phyloP scores from a whole-genome alignment of 352 stramenopile species.

The Phytophthora citricola region DNA sequence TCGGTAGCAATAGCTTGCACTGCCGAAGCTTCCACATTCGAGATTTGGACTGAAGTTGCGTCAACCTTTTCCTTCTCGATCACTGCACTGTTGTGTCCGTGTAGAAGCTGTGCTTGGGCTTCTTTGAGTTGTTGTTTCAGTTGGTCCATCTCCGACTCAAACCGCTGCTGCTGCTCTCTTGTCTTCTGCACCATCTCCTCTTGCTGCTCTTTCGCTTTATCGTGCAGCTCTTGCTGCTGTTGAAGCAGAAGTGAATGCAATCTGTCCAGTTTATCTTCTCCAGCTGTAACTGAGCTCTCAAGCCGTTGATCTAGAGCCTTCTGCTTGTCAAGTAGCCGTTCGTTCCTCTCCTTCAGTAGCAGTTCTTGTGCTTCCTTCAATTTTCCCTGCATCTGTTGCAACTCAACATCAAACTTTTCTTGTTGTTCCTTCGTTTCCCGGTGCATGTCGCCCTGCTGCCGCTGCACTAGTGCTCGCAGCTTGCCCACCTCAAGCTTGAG shows the following conservation, averaged over 20 bases:
- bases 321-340: constrained; percentile 71
- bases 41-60: constrained; percentile 31
- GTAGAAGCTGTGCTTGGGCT: constrained; percentile 56
- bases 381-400: constrained; percentile 46
- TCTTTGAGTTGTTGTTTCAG: constrained; percentile 50
- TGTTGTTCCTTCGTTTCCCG: constrained; percentile 36
- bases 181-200: constrained; percentile 47
- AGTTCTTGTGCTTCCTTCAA: constrained; percentile 59
- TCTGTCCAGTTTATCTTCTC: constrained; percentile 27
- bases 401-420: constrained; percentile 37
- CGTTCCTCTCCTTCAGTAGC: constrained; percentile 60
- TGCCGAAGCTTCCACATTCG: neutral
- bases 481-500: constrained; percentile 79
- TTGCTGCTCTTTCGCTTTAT: constrained; percentile 63
- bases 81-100: constrained; percentile 49
- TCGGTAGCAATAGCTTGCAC: neutral
- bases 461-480: constrained; percentile 56
- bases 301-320: constrained; percentile 54
- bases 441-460: constrained; percentile 60
- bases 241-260: constrained; percentile 21
- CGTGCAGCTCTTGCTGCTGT: constrained; percentile 44
- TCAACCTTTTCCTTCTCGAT: constrained; percentile 51
- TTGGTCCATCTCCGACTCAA: constrained; percentile 40
- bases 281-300: constrained; percentile 24
- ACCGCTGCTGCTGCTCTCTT: constrained; percentile 33